phyloP scores from a whole-genome alignment of 257 asterid genomes.

The Nicotiana undulata region DNA sequence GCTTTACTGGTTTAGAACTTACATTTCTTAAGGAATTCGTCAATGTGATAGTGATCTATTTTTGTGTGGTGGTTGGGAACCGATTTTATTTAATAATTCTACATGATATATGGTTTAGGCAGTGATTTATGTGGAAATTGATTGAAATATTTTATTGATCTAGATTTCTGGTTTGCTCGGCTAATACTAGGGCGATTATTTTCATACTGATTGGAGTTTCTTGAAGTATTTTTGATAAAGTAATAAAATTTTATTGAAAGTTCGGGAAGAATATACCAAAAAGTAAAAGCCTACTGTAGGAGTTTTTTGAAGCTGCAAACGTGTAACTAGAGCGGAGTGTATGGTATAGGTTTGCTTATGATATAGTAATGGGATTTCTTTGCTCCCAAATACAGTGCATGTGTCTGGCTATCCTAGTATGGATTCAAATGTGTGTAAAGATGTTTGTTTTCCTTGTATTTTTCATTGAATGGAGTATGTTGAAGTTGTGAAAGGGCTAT shows the following conservation, averaged over 20 bases:
- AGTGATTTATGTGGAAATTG: not conserved
- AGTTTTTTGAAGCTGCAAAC: not conserved
- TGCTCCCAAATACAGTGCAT: not conserved
- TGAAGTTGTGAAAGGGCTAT: not conserved
- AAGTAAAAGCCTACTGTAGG: not conserved
- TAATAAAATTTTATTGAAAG: no score
- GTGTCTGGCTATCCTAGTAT: not conserved
- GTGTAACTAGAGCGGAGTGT: not conserved
- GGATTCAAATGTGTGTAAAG: not conserved
- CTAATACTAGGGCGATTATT: not conserved
- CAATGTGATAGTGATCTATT: not conserved
- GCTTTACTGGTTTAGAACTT: not conserved
- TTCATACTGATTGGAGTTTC: not conserved
- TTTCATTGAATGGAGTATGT: not conserved
- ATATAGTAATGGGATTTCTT: not conserved
- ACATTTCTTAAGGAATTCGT: not conserved
- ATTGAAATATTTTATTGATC: not conserved
- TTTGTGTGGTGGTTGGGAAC: not conserved
- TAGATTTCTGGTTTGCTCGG: not conserved
- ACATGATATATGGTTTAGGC: not conserved
- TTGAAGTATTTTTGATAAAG: no score
- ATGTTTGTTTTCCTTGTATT: not conserved
- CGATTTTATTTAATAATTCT: not conserved
- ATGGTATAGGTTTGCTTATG: not conserved
- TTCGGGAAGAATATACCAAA: no score